Percentiles rank a stretch among this genome's conserved stretches.
Evolutionary conservation across 768 basidiomycete genomes (phyloP).

Genomic region (Tricholoma sp.): DNA sequence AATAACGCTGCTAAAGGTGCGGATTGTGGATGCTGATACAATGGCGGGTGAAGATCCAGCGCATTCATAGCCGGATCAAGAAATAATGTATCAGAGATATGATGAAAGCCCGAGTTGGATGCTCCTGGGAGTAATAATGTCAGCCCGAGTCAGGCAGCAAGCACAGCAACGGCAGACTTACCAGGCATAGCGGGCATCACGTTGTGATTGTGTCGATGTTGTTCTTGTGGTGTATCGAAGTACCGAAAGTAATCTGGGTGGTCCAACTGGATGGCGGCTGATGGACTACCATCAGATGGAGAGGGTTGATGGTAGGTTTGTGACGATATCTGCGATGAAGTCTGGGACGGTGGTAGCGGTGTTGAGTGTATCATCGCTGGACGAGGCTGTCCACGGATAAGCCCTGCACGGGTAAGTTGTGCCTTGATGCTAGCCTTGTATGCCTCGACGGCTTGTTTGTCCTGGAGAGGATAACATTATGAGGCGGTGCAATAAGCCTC

Average conservation of each 20-base stretch:
- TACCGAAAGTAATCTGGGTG: slow-evolving; percentile 20
- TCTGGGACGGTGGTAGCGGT: slow-evolving; percentile 17
- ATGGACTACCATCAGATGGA: slow-evolving; percentile 18
- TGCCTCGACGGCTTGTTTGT: slow-evolving; percentile 74
- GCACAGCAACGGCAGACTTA: slow-evolving; percentile 24
- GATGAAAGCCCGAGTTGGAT: slow-evolving; percentile 33
- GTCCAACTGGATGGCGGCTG: slow-evolving; percentile 18
- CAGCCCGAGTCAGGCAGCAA: slow-evolving; percentile 11
- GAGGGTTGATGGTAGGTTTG: slow-evolving; percentile 26
- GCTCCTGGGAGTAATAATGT: slow-evolving; percentile 23
- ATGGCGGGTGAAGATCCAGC: slow-evolving; percentile 24
- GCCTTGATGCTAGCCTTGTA: slow-evolving; percentile 85
- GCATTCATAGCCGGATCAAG: slow-evolving; percentile 25
- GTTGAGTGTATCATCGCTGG: slow-evolving; percentile 41
- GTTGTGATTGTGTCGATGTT: slow-evolving; percentile 19
- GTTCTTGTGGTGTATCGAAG: slow-evolving; percentile 16
- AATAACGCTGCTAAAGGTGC: slow-evolving; percentile 17
- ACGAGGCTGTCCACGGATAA: slow-evolving; percentile 80
- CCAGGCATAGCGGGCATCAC: slow-evolving; percentile 41
- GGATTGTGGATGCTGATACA: slow-evolving; percentile 24
- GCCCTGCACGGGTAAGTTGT: slow-evolving; percentile 68
- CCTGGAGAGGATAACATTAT: slow-evolving; percentile 38
- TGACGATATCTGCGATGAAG: slow-evolving; percentile 20
- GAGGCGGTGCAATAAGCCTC: slow-evolving; percentile 5
- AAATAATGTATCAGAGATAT: slow-evolving; percentile 28